A percentile compares a stretch with the other conserved stretches of the same genome.
Conservation (phyloP, 805 yeast genomes). For the Myxozyma kluyveri region DNA sequence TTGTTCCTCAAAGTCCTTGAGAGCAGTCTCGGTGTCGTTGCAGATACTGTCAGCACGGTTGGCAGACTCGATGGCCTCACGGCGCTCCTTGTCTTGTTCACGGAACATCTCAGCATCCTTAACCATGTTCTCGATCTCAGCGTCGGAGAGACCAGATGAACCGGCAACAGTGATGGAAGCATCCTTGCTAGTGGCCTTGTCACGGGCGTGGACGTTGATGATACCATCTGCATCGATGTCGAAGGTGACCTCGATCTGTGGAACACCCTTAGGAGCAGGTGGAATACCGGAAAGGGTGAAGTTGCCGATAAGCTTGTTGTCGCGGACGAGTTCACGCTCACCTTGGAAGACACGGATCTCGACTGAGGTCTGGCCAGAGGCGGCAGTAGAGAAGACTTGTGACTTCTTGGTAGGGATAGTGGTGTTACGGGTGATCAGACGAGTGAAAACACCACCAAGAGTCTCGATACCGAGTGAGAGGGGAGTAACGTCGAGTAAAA, state of each 20-base stretch:
- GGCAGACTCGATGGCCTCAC: constrained; percentile 78
- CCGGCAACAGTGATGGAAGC: constrained; percentile 96
- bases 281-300: constrained; percentile 93
- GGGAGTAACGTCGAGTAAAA: constrained; percentile 85
- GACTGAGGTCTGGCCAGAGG: constrained; percentile 93
- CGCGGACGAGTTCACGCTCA: constrained; percentile 97
- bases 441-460: constrained; percentile 95
- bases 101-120: constrained; percentile 86
- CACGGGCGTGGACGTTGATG: constrained; percentile 91
- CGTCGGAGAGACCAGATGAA: constrained; percentile 85
- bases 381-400: constrained; percentile 93
- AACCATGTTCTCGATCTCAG: constrained; percentile 88
- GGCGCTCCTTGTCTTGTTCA: constrained; percentile 82
- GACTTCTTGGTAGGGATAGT: constrained; percentile 96
- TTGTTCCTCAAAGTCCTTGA: constrained; percentile 71
- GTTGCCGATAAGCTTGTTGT: constrained; percentile 96
- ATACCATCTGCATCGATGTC: constrained; percentile 98
- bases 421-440: constrained; percentile 88
- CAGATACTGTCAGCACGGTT: constrained; percentile 80
- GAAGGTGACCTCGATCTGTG: constrained; percentile 90
- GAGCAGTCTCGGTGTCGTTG: constrained; percentile 85
- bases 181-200: constrained; percentile 89
- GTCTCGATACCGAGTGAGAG: constrained; percentile 95
- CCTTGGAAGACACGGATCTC: constrained; percentile 99
- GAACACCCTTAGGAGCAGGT: constrained; percentile 93